Evolutionary conservation across 768 basidiomycete genomes (phyloP).

Genomic region (Kwoniella sp.): DNA sequence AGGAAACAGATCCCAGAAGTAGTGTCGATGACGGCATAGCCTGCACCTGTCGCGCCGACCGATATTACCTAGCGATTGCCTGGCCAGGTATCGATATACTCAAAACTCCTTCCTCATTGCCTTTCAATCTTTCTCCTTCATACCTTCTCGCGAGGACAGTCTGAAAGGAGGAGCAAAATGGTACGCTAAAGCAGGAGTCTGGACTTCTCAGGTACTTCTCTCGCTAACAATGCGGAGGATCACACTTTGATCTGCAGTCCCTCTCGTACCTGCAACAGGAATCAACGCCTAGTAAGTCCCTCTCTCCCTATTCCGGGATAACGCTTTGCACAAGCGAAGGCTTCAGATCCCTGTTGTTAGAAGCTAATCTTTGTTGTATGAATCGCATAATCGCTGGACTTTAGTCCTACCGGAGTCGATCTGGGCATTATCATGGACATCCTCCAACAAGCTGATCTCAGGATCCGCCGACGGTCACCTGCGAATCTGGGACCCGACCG

Average conservation of each 20-base stretch:
- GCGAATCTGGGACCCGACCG: constrained; percentile 41
- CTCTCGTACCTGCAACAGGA: constrained; percentile 49
- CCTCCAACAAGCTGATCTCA: constrained; percentile 46
- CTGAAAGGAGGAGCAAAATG: too few species aligned
- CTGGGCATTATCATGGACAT: constrained; percentile 53
- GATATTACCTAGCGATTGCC: too few species aligned
- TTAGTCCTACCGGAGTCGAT: constrained; percentile 52
- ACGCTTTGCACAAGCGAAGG: too few species aligned
- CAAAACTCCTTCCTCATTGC: too few species aligned
- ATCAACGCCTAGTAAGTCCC: constrained; percentile 39
- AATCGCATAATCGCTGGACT: neutral
- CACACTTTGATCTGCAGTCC: constrained; percentile 30
- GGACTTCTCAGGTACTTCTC: too few species aligned
- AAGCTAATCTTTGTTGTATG: too few species aligned
- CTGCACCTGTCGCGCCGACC: neutral
- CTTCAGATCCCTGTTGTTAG: neutral
- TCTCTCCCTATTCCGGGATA: neutral
- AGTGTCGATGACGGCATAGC: neutral
- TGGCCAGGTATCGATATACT: too few species aligned
- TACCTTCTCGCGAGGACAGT: too few species aligned
- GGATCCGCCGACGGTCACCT: constrained; percentile 54
- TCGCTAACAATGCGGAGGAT: neutral
- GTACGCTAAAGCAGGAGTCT: too few species aligned
- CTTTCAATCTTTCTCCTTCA: too few species aligned
- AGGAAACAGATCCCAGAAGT: too few species aligned